Base-by-base conservation (phyloP, 129 eudicot genomes). In the Ambrosia trifida region DNA sequence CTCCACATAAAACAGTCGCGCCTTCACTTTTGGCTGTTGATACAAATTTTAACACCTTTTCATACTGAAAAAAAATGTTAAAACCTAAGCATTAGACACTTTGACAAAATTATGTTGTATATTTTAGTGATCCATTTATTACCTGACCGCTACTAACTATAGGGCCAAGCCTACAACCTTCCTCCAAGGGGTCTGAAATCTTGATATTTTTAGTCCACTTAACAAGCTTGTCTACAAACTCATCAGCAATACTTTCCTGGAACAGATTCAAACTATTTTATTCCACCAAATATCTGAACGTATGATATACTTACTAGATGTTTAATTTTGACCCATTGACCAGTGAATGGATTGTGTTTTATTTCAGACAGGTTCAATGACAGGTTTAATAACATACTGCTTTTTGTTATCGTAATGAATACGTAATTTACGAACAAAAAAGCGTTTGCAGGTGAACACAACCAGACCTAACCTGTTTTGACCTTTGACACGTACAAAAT, bases 21-120 rank as follows among this genome's bases (percentile, higher is more conserved):
- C 97, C 97, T 78, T 91, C 96, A 57, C 83, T 82, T 83, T 86
- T 88, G 33, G 97, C 97, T n/a, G 87, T 88, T 53, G 91, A 81
- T 72, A 91, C 79, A 77, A 83, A 86, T 68, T 84, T 82, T 80
- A 79, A 50, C 40, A 91, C 83, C 79, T 88, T 91, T 81, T 91
- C 96, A 79, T 88, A 88, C 94, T 91, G 87, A 66, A 72, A 74
- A 24, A 40, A 18, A 40, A 0, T 24, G 20, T 28, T n/a, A 60
- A 33, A 16, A 68, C 5, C 36, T 36, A 35, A 56, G 2, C 20
- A 36, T 56, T 36, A 54, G 65, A 54, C 56, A 58, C 16, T 71
- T 71, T 72, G 24, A 43, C 40, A 30, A 38, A 38, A 41, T 30
- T 45, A 45, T 20, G 12, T 45, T 19, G 8, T 12, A 5, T 59